Evolutionary conservation across 805 yeast genomes (phyloP), one percentile per base, ranked within the genome.

Genomic region (Pichia eremophila): DNA sequence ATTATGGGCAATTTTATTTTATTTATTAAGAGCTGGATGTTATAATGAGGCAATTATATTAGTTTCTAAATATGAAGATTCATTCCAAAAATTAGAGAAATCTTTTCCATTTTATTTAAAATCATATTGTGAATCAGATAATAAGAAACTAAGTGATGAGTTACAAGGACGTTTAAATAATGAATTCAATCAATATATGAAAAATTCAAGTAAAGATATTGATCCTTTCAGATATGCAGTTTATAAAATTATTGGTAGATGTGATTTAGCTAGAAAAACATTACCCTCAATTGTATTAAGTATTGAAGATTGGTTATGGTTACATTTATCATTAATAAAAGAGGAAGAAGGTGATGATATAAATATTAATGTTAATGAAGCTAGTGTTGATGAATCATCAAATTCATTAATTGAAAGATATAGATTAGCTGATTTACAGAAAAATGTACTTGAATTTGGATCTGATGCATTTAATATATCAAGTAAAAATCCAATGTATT

Each of bases 291-390:
- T 77, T 37, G 77, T 91, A 31, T 66, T 80, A 36, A 85, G 95
- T 49, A 78, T 90, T 43, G 98, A 91, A 64, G 98, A 91, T 67
- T 91, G 98, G 98, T 64, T 91, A 44, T 91, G 99, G 99, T 78
- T 85, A 61, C 97, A 93, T 65, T 73, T 93, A 48, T 74, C 80
- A 65, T 72, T 91, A 29, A 78, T 85, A 15, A 77, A 81, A 47
- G 91, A 86, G 57, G 75, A 70, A 41, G 60, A 50, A 18, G 15
- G 55, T 37, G 66, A 65, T 15, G 52, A 51, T 6, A 53, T 49
- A n/a, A 54, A 49, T 31, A 25, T 18, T 25, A 9, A 15, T 10
- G 37, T 12, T 18, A 40, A 43, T 17, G 72, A 69, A 27, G 8
- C 27, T 5, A 27, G 6, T n/a, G n/a, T 28, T 14, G 36, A 34